phyloP scores from a whole-genome alignment of 2,329 filamentous ascomycete species.

The Biscogniauxia marginata region DNA sequence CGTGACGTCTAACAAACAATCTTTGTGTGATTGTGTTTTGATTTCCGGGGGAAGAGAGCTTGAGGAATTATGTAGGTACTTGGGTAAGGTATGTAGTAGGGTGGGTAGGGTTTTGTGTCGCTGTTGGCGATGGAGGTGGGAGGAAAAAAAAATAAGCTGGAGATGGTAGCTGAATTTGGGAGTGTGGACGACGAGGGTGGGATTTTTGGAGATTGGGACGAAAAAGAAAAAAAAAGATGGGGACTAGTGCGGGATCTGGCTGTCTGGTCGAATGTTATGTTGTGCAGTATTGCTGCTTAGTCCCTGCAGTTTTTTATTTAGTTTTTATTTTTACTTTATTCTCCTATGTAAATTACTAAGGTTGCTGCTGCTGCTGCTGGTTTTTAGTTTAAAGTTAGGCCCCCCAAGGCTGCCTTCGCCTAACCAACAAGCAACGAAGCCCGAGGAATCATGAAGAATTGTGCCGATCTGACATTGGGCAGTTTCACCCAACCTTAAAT shows the following conservation, averaged over 20 bases:
- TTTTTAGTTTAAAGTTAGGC: background rate
- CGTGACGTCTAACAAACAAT: background rate
- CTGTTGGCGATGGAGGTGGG: background rate
- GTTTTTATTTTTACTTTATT: background rate
- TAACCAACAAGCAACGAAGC: background rate
- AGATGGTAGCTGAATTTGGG: background rate
- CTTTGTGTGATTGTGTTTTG: background rate
- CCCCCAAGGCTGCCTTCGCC: background rate
- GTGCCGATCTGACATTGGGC: background rate
- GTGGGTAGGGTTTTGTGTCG: background rate
- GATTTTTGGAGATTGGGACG: background rate
- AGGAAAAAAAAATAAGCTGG: background rate
- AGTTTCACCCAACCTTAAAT: background rate
- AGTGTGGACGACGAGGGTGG: background rate
- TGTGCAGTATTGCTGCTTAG: background rate
- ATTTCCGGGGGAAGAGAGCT: background rate
- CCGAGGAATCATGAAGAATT: background rate
- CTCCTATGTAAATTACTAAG: too few relatives aligned
- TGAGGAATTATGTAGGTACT: background rate
- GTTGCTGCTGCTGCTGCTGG: background rate
- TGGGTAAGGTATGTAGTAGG: background rate
- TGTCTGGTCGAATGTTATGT: constrained; percentile 3
- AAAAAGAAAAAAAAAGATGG: constrained; percentile 7
- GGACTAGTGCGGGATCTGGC: background rate
- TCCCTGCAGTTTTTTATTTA: background rate